phyloP scores from a whole-genome alignment of 2,329 filamentous ascomycete species.

The Penicillium brevicompactum region DNA sequence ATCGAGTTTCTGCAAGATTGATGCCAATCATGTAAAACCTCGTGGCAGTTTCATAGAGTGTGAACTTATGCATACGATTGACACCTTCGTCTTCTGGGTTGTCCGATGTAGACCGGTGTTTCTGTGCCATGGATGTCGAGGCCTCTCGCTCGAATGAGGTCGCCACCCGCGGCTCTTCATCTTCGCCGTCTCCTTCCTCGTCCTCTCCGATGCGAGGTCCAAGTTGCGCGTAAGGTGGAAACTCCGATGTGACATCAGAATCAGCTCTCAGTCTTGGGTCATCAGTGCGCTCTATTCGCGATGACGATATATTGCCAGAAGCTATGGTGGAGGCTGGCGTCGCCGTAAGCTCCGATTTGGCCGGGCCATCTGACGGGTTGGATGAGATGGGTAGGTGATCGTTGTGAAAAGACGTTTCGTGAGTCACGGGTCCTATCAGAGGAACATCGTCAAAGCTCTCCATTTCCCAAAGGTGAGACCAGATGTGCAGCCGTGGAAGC shows the following conservation, averaged over 20 bases:
- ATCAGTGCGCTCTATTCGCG: constrained; percentile 13
- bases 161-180: constrained; percentile 48
- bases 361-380: constrained; percentile 12
- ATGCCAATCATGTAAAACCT: constrained; percentile 93
- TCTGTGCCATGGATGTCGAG: constrained; percentile 40
- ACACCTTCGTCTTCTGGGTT: constrained; percentile 49
- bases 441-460: constrained; percentile 44
- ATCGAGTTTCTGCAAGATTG: constrained; percentile 84
- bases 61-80: constrained; percentile 87
- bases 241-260: constrained; percentile 26
- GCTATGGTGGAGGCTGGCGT: constrained; percentile 17
- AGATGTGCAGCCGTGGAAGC: not conserved
- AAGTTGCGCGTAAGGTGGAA: constrained; percentile 31
- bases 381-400: constrained; percentile 13
- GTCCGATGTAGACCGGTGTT: constrained; percentile 38
- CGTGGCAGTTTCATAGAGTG: constrained; percentile 92
- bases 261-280: constrained; percentile 20
- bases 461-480: constrained; percentile 24
- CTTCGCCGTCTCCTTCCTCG: constrained; percentile 40
- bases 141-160: constrained; percentile 49
- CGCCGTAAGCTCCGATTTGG: constrained; percentile 9
- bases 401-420: constrained; percentile 16
- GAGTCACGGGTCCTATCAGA: constrained; percentile 24
- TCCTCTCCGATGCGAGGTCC: constrained; percentile 35
- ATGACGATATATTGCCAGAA: constrained; percentile 3